phyloP scores from a whole-genome alignment of 1,139 yeast genomes.

The Pichia sp. region DNA sequence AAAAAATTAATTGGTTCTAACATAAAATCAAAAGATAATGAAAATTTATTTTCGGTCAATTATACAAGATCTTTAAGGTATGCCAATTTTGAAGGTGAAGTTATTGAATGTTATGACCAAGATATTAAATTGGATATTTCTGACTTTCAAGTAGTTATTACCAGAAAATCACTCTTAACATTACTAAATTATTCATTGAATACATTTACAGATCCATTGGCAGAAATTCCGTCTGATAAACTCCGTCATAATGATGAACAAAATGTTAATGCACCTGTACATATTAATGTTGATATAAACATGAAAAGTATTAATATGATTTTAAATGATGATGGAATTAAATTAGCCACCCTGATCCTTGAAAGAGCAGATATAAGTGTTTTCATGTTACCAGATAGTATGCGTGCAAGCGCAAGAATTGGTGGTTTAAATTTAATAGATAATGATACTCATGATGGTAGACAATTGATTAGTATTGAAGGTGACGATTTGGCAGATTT shows the following conservation, averaged over 20 bases:
- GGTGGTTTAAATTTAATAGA: slow-evolving; percentile 81
- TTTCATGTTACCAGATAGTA: slow-evolving; percentile 64
- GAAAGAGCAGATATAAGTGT: slow-evolving; percentile 68
- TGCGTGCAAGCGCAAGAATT: slow-evolving; percentile 67
- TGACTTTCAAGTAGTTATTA: slow-evolving; percentile 68
- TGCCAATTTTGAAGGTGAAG: slow-evolving; percentile 50
- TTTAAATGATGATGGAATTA: slow-evolving; percentile 77
- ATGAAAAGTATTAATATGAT: slow-evolving; percentile 71
- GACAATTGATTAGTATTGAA: slow-evolving; percentile 71
- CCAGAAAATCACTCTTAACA: slow-evolving; percentile 74
- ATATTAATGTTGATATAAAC: slow-evolving; percentile 60
- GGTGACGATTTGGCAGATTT: slow-evolving; percentile 78
- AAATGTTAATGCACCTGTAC: slow-evolving; percentile 58
- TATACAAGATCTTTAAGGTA: slow-evolving; percentile 56
- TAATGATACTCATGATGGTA: slow-evolving; percentile 62
- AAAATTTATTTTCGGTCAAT: slow-evolving; percentile 55
- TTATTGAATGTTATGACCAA: slow-evolving; percentile 74
- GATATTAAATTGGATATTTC: slow-evolving; percentile 70
- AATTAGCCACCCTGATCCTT: slow-evolving; percentile 71
- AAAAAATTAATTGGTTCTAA: slow-evolving; percentile 68
- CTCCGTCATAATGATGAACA: slow-evolving; percentile 57
- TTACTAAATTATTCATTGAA: slow-evolving; percentile 75
- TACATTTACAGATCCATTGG: slow-evolving; percentile 80
- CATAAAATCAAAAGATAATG: slow-evolving; percentile 30
- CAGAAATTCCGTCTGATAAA: slow-evolving; percentile 62